Conservation (phyloP, 805 yeast genomes). For the Teunomyces barrocoloradensis region DNA sequence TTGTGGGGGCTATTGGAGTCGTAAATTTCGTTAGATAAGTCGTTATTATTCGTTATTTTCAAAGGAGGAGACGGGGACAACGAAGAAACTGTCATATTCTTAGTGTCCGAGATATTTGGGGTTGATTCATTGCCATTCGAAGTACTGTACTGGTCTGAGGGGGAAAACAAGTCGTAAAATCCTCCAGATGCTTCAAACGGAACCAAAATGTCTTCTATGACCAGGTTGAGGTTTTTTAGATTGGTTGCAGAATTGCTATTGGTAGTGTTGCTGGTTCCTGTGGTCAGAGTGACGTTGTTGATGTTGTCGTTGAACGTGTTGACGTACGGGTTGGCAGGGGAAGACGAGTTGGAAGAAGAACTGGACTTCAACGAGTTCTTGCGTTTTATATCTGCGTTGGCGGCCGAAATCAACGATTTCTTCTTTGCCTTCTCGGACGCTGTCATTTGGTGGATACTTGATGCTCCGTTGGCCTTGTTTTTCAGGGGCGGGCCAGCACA, state of each 20-base stretch:
- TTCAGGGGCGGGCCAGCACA: constrained; percentile 9
- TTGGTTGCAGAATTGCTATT: neutral
- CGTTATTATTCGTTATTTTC: constrained; percentile 4
- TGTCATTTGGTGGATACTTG: constrained; percentile 12
- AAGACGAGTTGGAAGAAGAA: constrained; percentile 4
- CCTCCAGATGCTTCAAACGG: constrained; percentile 31
- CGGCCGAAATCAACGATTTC: constrained; percentile 15
- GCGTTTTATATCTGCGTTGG: constrained; percentile 12
- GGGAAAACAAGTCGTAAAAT: constrained; percentile 27
- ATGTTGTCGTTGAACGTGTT: neutral
- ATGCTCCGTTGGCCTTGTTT: constrained; percentile 1
- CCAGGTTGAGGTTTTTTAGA: constrained; percentile 12
- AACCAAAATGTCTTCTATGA: constrained; percentile 27
- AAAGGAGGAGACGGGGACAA: constrained; percentile 8
- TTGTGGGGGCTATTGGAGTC: constrained; percentile 2
- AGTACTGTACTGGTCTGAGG: constrained; percentile 7
- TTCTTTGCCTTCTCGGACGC: constrained; percentile 15
- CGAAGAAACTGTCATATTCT: constrained; percentile 4
- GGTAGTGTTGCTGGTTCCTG: neutral
- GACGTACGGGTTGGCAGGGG: constrained; percentile 1
- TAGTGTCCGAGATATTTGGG: neutral
- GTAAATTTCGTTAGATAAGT: constrained; percentile 1
- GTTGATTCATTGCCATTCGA: constrained; percentile 1
- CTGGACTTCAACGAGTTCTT: constrained; percentile 1
- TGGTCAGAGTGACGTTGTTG: neutral